Base-by-base conservation (phyloP, 305 asterid species). In the Rubia tinctorum region DNA sequence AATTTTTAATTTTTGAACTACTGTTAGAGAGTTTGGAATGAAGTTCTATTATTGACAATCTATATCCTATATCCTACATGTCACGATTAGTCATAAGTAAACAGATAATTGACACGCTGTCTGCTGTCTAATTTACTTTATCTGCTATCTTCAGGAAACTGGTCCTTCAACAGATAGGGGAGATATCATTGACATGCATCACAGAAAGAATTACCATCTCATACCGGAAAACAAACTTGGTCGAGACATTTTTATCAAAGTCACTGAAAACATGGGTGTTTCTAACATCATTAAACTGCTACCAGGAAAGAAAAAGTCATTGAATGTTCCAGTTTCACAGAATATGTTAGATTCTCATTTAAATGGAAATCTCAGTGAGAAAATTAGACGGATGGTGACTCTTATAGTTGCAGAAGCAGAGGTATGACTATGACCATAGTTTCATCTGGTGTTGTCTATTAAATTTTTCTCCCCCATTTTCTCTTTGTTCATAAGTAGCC, bases 161-260 rank as follows among this genome's bases (percentile, higher is more conserved):
- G 81, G 70, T 78, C 84, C 88, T 73, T 81, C 91, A 18, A 64
- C 80, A 75, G 76, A 77, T 80, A 85, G 85, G 79, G 82, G 81
- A 68, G 83, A 95, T 68, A 83, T 85, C 80, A 80, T 84, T 84
- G 89, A 89, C 84, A 90, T 88, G 76, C 93, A 89, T 79, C 90
- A 92, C 80, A 91, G 80, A 80, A 82, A 81, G 85, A 86, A 78
- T 75, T 86, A 89, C 82, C 84, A 85, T 78, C 82, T 95, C 70
- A 85, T 89, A 73, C 98, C 97, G 67, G 94, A 88, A 80, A 95
- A 95, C 82, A 90, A 87, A 81, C 96, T 95, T 70, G 98, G 97
- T 73, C 89, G 80, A 88, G 96, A 89, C 82, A 89, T 95, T 75
- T 95, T 86, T 81, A 85, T 95, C 77, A 78, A 89, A 86, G 85